Conservation (phyloP, 106 monocot genomes). For the Agapanthus africanus region DNA sequence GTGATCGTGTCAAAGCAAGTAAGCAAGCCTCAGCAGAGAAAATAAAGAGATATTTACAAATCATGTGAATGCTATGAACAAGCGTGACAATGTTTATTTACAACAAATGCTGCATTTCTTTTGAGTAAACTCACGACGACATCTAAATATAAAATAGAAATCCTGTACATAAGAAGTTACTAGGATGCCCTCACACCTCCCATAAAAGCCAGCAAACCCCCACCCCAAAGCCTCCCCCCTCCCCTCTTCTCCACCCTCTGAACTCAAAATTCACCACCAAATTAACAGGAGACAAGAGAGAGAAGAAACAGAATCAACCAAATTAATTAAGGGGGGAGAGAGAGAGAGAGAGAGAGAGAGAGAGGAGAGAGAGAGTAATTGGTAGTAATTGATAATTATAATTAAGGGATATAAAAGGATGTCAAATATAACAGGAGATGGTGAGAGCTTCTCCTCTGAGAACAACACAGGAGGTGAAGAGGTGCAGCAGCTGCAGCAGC, state of each 20-base stretch:
- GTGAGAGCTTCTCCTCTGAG: constrained; percentile 6
- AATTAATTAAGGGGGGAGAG: not conserved
- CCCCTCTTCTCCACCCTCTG: not conserved
- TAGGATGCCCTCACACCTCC: not conserved
- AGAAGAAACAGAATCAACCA: not conserved
- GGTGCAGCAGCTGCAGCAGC: constrained; percentile 1
- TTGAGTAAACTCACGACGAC: too few relatives aligned
- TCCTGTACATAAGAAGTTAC: too few relatives aligned
- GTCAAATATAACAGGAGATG: constrained; percentile 14
- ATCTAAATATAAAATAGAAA: too few relatives aligned
- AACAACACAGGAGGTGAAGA: constrained; percentile 7
- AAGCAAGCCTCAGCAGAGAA: too few relatives aligned
- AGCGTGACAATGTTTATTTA: too few relatives aligned
- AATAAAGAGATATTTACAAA: too few relatives aligned
- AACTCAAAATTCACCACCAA: not conserved
- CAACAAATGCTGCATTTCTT: too few relatives aligned
- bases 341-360: not conserved
- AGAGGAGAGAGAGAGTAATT: not conserved
- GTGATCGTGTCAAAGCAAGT: too few relatives aligned
- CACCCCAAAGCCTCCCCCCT: constrained; percentile 6
- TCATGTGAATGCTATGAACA: too few relatives aligned
- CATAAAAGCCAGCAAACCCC: constrained; percentile 8
- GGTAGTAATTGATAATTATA: not conserved
- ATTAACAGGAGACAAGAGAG: not conserved
- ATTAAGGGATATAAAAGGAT: not conserved